Base-by-base conservation (phyloP, 2,329 filamentous ascomycete genomes). In the Xylariaceae sp. region DNA sequence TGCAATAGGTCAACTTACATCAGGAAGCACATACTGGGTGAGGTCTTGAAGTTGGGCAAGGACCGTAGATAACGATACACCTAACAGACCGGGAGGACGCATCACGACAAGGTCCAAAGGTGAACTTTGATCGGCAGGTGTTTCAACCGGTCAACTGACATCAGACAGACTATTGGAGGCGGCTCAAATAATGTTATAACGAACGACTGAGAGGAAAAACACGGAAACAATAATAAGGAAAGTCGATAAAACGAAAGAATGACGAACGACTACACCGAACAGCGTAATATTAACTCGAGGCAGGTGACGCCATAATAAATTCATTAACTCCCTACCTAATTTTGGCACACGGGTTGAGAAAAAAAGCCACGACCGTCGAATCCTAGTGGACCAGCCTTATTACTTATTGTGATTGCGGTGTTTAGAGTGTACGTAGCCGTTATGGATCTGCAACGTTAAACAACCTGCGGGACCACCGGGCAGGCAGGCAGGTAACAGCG, bases 1-100 rank as follows among this genome's bases (percentile, higher is more conserved):
- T 21, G 3, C 19, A 46, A 37, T 50, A 32, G 20, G 40, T 46
- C 52, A 42, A 65, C 65, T 42, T 63, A 67, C 65, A 37, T 63
- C 45, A 43, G 65, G 64, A 50, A 65, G 56, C 26, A 67, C 65
- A 48, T 59, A 67, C 19, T 61, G 48, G 32, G 58, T 63, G 26
- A 65, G 45, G 23, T 65, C 65, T n/a, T n/a, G n/a, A 9, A 50
- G 56, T 40, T 55, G 45, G n/a, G 46, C 42, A 3, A 51, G 12
- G 37, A 55, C 52, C 16, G 59, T 45, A 40, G 56, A 52, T 23
- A 61, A 44, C 29, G 46, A 29, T 19, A 53, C 32, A 42, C 58
- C 55, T 14, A 60, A 40, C 21, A 29, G 18, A 7, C 19, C 21
- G 41, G 52, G 45, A 40, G 52, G 52, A 58, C 57, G 64, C 64